phyloP scores from a whole-genome alignment of 164 flowering plant species.

The Piper longum region DNA sequence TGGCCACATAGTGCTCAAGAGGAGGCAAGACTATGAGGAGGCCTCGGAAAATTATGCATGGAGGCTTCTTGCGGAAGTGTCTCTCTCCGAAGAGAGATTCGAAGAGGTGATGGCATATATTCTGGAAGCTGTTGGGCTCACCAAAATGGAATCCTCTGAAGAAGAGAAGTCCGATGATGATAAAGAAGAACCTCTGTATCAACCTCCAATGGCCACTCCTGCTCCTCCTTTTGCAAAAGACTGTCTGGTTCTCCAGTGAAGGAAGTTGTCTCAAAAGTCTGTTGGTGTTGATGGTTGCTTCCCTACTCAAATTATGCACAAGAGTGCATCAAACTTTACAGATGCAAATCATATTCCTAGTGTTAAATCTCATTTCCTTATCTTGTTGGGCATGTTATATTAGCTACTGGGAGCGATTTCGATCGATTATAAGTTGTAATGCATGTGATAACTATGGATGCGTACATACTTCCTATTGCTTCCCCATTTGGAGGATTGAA shows the following conservation, averaged over 20 bases:
- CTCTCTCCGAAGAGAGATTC: constrained; percentile 63
- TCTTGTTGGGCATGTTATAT: too few relatives aligned
- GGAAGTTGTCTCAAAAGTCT: too few relatives aligned
- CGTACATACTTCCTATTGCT: too few relatives aligned
- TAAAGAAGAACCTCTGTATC: constrained; percentile 10
- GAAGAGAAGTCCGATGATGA: constrained; percentile 6
- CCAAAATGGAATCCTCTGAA: constrained; percentile 1
- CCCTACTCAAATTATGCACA: too few relatives aligned
- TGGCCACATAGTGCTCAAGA: constrained; percentile 82
- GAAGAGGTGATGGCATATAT: constrained; percentile 48
- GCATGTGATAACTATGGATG: too few relatives aligned
- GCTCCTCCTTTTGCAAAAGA: constrained; percentile 9
- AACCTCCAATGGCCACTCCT: constrained; percentile 6
- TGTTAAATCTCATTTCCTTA: too few relatives aligned
- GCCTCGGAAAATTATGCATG: constrained; percentile 64
- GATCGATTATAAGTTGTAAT: too few relatives aligned
- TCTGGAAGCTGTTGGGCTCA: constrained; percentile 33
- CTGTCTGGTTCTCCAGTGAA: constrained; percentile 23
- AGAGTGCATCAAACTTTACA: too few relatives aligned
- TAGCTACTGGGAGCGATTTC: too few relatives aligned
- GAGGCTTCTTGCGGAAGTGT: constrained; percentile 77
- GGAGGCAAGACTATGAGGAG: constrained; percentile 50
- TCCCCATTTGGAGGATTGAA: too few relatives aligned
- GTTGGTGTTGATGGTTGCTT: too few relatives aligned
- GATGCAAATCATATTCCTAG: too few relatives aligned